Evolutionary conservation across 768 basidiomycete species (phyloP), one percentile per base, ranked within the genome.

Genomic region (Macrolepiota albuminosa): DNA sequence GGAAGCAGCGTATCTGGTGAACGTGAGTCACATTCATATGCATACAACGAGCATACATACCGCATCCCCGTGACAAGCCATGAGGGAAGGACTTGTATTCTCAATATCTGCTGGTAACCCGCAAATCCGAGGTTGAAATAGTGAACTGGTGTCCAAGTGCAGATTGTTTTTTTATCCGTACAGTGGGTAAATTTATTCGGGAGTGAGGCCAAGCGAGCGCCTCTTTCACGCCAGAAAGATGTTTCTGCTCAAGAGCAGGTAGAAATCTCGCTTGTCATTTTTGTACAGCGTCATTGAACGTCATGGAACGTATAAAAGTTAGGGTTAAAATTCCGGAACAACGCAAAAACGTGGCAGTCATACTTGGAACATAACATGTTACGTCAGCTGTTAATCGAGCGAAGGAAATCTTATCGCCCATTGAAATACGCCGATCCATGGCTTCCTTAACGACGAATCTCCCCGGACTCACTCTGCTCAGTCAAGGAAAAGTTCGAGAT

Each of bases 51-150:
- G 76, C 13, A 39, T 39, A 39, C 88, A 59, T 62, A 93, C 95
- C 84, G 96, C 93, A 98, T 90, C 96, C 96, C 97, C 4, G 97
- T 98, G 67, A 90, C 91, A 96, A 91, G 49, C 91, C 96, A 69
- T 95, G 89, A n/a, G 96, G 97, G 76, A 98, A 99, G 75, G 39
- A 89, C 93, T 14, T 91, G 82, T 76, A 96, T 96, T 54, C 95
- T 95, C 63, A 94, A 71, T 89, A 98, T 87, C 42, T 95, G 82
- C 75, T 98, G 88, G 73, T 91, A 98, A 33, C 97, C 97, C 0
- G 86, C 85, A 68, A 98, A 98, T 71, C 98, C 96, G 71, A 98
- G 88, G 76, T 99, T 98, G 58, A 91, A 93, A 98, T 93, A 42
- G 95, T 95, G 76, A 98, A 98, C 1, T 90, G 74, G 98, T 95